Conservation (phyloP, 257 asterid genomes). For the Voacanga thouarsii region DNA sequence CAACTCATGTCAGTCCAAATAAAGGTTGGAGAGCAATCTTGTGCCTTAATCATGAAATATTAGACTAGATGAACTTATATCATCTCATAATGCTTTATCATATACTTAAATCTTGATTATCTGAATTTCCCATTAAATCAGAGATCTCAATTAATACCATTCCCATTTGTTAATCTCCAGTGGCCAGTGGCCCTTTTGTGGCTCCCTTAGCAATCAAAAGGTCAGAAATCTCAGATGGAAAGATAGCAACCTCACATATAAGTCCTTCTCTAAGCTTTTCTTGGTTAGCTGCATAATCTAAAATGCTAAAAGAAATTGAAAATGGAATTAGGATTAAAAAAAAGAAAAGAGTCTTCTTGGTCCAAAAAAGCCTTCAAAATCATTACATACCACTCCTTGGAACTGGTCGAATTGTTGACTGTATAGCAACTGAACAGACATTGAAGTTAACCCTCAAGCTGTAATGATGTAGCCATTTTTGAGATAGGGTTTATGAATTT, state of each 20-base stretch:
- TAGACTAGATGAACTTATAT: background rate
- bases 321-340: background rate
- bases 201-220: conserved; percentile 7
- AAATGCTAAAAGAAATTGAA: background rate
- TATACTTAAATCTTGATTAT: background rate
- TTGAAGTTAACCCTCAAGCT: too few species aligned
- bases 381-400: background rate
- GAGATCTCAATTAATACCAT: background rate
- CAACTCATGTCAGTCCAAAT: background rate
- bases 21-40: background rate
- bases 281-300: too few species aligned
- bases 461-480: too few species aligned
- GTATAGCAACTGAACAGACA: too few species aligned
- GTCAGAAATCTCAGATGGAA: conserved; percentile 3
- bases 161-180: background rate
- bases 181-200: background rate
- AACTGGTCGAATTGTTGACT: background rate
- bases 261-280: background rate
- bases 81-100: background rate
- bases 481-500: too few species aligned
- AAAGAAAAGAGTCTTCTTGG: background rate
- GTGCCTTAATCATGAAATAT: background rate
- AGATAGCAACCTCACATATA: background rate
- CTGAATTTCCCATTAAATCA: background rate
- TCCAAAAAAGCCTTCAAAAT: background rate